These are phyloP conservation scores for Talaromyces sp. DNA, from an alignment of 2,329 filamentous ascomycete genomes.

Conservation along the genomic window DNA sequence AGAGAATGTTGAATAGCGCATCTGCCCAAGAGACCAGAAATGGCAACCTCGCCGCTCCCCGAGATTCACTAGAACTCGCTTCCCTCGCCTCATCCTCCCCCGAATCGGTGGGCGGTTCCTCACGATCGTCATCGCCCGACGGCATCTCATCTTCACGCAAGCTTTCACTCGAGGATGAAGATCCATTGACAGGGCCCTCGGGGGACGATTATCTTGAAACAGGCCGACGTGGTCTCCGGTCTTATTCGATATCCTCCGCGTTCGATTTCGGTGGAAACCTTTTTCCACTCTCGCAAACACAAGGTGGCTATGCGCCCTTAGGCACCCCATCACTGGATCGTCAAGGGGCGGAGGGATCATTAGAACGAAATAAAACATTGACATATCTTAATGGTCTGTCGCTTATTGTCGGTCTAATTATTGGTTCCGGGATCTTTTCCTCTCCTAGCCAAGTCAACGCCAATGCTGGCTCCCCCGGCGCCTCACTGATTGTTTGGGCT, in stretches of 20 bases:
- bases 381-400: constrained; percentile 94
- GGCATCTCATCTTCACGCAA: constrained; percentile 90
- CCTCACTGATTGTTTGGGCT: constrained; percentile 86
- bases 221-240: constrained; percentile 59
- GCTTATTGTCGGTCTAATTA: constrained; percentile 88
- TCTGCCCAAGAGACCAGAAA: constrained; percentile 34
- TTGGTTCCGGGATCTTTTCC: constrained; percentile 95
- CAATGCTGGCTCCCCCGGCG: constrained; percentile 88
- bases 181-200: constrained; percentile 63
- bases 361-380: constrained; percentile 94
- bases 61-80: constrained; percentile 95
- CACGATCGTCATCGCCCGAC: constrained; percentile 73
- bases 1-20: constrained; percentile 36
- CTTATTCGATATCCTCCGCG: constrained; percentile 87
- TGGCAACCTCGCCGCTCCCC: constrained; percentile 50
- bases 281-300: constrained; percentile 85
- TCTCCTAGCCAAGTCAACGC: constrained; percentile 90
- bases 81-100: constrained; percentile 86
- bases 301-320: constrained; percentile 80
- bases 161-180: constrained; percentile 84
- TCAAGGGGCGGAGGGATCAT: constrained; percentile 66
- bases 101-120: constrained; percentile 64
- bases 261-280: constrained; percentile 95
- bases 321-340: constrained; percentile 70
- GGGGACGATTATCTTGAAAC: constrained; percentile 57